Conservation (phyloP, 345 rosid species). For the Rhizophora mangle region DNA sequence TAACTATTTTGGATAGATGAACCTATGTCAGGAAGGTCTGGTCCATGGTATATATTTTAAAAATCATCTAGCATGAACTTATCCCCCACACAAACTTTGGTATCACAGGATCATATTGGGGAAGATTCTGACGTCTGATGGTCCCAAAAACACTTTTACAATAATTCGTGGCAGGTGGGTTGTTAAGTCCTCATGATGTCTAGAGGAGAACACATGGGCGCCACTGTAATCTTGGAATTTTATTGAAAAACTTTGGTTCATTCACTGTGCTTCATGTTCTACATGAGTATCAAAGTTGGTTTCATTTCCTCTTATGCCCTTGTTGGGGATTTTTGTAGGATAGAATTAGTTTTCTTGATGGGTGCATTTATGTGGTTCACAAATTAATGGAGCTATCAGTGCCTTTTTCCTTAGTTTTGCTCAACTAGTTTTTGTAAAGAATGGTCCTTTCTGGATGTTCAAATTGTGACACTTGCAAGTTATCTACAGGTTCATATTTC, state of each 20-base stretch:
- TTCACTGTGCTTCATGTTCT: slow-evolving; percentile 15
- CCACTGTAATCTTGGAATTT: slow-evolving; percentile 11
- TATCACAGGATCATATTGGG: slow-evolving; percentile 96
- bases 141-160: slow-evolving; percentile 85
- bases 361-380: slow-evolving; percentile 1
- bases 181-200: slow-evolving; percentile 58
- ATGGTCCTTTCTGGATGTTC: not conserved
- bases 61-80: slow-evolving; percentile 18
- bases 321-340: not conserved
- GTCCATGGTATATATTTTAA: slow-evolving; percentile 1
- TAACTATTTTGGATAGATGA: slow-evolving; percentile 4
- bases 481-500: not conserved
- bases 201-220: slow-evolving; percentile 24
- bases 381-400: not conserved
- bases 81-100: slow-evolving; percentile 31
- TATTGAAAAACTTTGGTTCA: slow-evolving; percentile 13
- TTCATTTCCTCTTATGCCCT: slow-evolving; percentile 4
- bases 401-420: slow-evolving; percentile 5
- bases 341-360: slow-evolving; percentile 1
- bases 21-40: not conserved
- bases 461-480: not conserved
- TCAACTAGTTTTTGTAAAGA: too few species aligned
- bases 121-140: slow-evolving; percentile 84
- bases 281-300: not conserved
- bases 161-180: slow-evolving; percentile 88